A percentile compares a stretch with the other conserved stretches of the same genome.
phyloP scores from a whole-genome alignment of 495 filamentous ascomycete genomes.

The Podospora didyma region DNA sequence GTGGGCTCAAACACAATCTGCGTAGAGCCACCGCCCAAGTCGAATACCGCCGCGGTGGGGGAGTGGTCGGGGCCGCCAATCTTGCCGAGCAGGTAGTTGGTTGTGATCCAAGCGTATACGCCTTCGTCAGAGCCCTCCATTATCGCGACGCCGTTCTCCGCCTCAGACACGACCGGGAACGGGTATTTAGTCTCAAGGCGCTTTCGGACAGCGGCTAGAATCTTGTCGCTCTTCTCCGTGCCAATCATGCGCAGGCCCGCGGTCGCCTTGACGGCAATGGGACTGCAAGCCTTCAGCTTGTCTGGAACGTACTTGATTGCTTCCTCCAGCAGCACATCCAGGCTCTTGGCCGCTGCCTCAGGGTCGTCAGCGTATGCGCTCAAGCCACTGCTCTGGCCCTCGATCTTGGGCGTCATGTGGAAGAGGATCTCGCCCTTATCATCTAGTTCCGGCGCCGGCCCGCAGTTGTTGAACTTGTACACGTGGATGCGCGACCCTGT shows the following conservation, averaged over 20 bases:
- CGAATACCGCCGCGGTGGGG: conserved; percentile 89
- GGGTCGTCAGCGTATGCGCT: conserved; percentile 83
- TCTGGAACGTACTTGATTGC: conserved; percentile 81
- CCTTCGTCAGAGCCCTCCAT: conserved; percentile 96
- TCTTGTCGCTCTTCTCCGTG: conserved; percentile 72
- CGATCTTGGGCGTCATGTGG: conserved; percentile 76
- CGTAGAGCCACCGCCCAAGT: conserved; percentile 92
- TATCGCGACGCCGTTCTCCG: conserved; percentile 82
- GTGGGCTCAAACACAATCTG: conserved; percentile 98
- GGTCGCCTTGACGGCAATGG: conserved; percentile 93
- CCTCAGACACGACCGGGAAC: conserved; percentile 84
- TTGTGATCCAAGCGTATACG: conserved; percentile 99
- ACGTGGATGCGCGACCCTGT: conserved; percentile 97
- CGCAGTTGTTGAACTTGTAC: conserved; percentile 99
- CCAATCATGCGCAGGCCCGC: conserved; percentile 86
- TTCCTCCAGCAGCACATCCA: conserved; percentile 82
- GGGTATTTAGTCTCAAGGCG: conserved; percentile 88
- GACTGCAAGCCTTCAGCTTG: conserved; percentile 79
- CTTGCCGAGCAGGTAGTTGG: conserved; percentile 96
- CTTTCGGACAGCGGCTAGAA: conserved; percentile 77
- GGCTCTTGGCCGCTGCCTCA: conserved; percentile 79
- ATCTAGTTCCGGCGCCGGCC: conserved; percentile 88
- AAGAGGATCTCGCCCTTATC: conserved; percentile 72
- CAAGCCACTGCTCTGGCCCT: conserved; percentile 70
- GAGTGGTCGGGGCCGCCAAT: conserved; percentile 88